phyloP scores from a whole-genome alignment of 2,329 filamentous ascomycete species.

The Calonectria hawksworthii region DNA sequence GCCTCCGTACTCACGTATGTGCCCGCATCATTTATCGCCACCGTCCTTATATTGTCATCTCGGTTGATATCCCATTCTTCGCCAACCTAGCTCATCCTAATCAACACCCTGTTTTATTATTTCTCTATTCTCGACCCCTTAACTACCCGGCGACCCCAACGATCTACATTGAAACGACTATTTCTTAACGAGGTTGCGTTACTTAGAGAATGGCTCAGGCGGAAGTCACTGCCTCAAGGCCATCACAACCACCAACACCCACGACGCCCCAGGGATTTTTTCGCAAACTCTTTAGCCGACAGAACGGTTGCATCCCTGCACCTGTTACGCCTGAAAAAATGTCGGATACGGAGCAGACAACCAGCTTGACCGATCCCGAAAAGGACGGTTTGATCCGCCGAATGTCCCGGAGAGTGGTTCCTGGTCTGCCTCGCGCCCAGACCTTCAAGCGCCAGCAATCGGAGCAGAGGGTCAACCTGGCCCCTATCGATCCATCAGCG shows the following conservation, averaged over 20 bases:
- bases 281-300: slow-evolving; percentile 47
- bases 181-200: slow-evolving; percentile 31
- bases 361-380: slow-evolving; percentile 44
- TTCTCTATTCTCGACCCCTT: background rate
- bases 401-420: slow-evolving; percentile 75
- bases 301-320: slow-evolving; percentile 29
- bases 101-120: slow-evolving; percentile 25
- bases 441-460: slow-evolving; percentile 89
- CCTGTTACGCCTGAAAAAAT: slow-evolving; percentile 32
- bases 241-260: slow-evolving; percentile 44
- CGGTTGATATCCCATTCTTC: slow-evolving; percentile 26
- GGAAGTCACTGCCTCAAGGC: slow-evolving; percentile 46
- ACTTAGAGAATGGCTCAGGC: slow-evolving; percentile 50
- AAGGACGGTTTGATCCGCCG: slow-evolving; percentile 57
- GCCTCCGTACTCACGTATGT: slow-evolving; percentile 37
- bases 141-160: background rate
- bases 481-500: slow-evolving; percentile 73
- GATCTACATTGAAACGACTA: background rate
- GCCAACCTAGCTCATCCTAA: slow-evolving; percentile 25
- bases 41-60: slow-evolving; percentile 28
- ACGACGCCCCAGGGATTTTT: slow-evolving; percentile 45
- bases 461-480: slow-evolving; percentile 80
- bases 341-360: slow-evolving; percentile 51
- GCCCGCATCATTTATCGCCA: slow-evolving; percentile 28
- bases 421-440: slow-evolving; percentile 80